These are phyloP conservation scores for Penicillium concentricum DNA, from an alignment of 2,329 filamentous ascomycete genomes.

Conservation along the genomic window DNA sequence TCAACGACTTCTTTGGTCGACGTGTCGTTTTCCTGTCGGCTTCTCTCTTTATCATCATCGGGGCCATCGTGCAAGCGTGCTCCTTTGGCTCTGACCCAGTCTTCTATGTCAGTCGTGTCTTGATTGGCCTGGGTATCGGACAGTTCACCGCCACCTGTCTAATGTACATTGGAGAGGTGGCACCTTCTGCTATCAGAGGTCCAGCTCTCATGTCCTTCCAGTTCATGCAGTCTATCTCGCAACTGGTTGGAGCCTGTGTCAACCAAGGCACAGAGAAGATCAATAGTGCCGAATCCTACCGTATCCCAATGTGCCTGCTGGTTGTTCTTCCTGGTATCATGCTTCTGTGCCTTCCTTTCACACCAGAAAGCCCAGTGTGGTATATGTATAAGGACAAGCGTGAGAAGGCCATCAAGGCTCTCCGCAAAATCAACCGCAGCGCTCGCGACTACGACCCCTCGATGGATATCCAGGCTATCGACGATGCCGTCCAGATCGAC, in stretches of 20 bases:
- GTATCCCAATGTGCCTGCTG: conserved; percentile 29
- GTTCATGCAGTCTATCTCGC: conserved; percentile 31
- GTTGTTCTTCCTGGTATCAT: conserved; percentile 25
- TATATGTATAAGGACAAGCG: conserved; percentile 29
- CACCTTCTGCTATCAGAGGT: conserved; percentile 25
- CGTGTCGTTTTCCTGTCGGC: conserved; percentile 37
- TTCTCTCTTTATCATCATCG: conserved; percentile 34
- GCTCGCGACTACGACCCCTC: conserved; percentile 30
- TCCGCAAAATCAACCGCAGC: conserved; percentile 36
- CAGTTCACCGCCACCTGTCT: conserved; percentile 34
- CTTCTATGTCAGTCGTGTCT: conserved; percentile 28
- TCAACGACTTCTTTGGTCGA: conserved; percentile 40
- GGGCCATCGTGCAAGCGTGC: conserved; percentile 29
- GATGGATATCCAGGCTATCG: conserved; percentile 24
- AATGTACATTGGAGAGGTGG: conserved; percentile 36
- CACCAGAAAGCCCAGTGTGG: conserved; percentile 34
- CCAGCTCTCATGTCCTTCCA: conserved; percentile 32
- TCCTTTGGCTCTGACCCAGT: conserved; percentile 21
- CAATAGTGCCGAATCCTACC: conserved; percentile 23
- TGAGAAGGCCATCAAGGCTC: conserved; percentile 31
- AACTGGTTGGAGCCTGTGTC: conserved; percentile 29
- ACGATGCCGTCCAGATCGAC: conserved; percentile 25
- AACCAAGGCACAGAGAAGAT: conserved; percentile 31
- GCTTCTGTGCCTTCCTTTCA: conserved; percentile 25
- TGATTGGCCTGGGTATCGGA: conserved; percentile 32